phyloP scores from a whole-genome alignment of 2,329 filamentous ascomycete species.

The Penicillium nordicum region DNA sequence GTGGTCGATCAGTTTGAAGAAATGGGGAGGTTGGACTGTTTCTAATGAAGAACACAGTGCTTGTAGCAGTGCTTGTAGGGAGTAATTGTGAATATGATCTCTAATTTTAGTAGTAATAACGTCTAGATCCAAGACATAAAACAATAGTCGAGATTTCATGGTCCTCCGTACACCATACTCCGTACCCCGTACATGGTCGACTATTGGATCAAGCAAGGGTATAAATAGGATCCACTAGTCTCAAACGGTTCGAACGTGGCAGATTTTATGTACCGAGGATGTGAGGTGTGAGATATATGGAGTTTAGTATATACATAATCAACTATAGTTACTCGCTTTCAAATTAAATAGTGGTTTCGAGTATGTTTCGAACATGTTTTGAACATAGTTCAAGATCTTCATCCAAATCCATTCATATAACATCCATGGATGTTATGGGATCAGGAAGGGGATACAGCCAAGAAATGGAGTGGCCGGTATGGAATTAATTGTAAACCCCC shows the following conservation, averaged over 20 bases:
- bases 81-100: not conserved
- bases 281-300: not conserved
- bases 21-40: not conserved
- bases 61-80: not conserved
- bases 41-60: not conserved
- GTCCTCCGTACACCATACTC: not conserved
- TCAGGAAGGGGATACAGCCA: conserved; percentile 1
- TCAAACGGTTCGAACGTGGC: not conserved
- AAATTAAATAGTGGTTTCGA: not conserved
- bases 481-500: conserved; percentile 7
- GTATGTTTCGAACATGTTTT: not conserved
- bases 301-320: not conserved
- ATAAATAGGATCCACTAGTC: conserved; percentile 5
- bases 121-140: not conserved
- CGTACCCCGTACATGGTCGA: not conserved
- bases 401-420: not conserved
- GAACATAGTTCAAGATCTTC: not conserved
- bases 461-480: conserved; percentile 12
- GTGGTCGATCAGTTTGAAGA: not conserved
- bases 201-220: conserved; percentile 1
- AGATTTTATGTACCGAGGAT: not conserved
- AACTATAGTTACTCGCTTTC: not conserved
- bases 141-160: not conserved
- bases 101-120: not conserved
- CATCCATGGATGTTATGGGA: not conserved